Conservation (phyloP, 495 filamentous ascomycete genomes). For the Podospora tetraspora region DNA sequence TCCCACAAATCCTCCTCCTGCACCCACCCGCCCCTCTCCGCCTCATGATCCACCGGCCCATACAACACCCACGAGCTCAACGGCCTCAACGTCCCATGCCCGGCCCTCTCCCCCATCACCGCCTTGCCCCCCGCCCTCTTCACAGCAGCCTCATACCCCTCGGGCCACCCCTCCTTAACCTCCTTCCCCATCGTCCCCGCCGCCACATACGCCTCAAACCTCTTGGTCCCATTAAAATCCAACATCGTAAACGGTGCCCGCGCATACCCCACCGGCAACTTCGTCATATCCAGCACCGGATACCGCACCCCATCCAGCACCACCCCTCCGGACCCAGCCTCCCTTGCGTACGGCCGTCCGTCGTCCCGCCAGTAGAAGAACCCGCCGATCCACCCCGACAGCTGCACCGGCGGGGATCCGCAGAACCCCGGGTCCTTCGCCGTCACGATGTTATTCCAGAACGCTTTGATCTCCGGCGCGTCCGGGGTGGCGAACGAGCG, state of each 20-base stretch:
- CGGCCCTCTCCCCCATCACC: background rate
- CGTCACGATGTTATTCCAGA: conserved; percentile 41
- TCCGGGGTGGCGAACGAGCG: conserved; percentile 34
- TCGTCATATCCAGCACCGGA: conserved; percentile 19
- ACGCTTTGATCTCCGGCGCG: conserved; percentile 23
- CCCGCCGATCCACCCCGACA: conserved; percentile 45
- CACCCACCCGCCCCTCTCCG: background rate
- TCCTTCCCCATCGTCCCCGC: conserved; percentile 29
- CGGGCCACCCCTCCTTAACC: conserved; percentile 19
- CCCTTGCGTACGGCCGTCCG: conserved; percentile 23
- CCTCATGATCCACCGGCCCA: conserved; percentile 21
- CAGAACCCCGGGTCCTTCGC: conserved; percentile 5
- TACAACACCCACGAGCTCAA: conserved; percentile 30
- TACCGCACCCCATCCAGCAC: conserved; percentile 23
- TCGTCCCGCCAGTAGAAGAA: conserved; percentile 45
- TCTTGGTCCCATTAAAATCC: conserved; percentile 18
- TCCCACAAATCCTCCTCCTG: background rate
- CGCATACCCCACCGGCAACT: conserved; percentile 28
- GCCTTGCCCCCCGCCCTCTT: conserved; percentile 11
- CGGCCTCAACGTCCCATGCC: conserved; percentile 24
- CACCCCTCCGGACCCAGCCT: background rate
- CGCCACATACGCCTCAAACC: conserved; percentile 26
- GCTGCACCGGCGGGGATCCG: conserved; percentile 26
- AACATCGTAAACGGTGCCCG: conserved; percentile 28
- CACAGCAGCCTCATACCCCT: conserved; percentile 22